Evolutionary conservation across 2,329 filamentous ascomycete genomes (phyloP).

Genomic region (Scedosporium dehoogii): DNA sequence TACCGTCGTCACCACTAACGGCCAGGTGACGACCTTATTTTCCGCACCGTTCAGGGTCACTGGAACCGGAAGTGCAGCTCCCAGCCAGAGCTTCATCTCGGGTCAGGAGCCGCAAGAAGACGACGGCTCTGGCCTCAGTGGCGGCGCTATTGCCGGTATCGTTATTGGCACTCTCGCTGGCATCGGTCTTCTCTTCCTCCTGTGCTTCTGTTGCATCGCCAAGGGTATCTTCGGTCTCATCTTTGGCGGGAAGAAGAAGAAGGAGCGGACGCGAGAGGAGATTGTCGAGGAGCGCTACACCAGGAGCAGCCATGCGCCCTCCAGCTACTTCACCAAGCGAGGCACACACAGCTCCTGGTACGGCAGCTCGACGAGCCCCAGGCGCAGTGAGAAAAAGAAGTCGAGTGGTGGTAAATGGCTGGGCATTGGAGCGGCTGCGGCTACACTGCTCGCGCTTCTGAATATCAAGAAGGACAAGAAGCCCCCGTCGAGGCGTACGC

Average conservation of each 20-base stretch:
- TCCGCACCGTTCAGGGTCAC: slow-evolving; percentile 42
- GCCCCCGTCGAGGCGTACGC: slow-evolving; percentile 31
- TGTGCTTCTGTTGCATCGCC: slow-evolving; percentile 67
- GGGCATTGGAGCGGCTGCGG: slow-evolving; percentile 39
- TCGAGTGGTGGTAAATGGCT: slow-evolving; percentile 41
- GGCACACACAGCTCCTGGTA: slow-evolving; percentile 49
- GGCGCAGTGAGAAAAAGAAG: slow-evolving; percentile 40
- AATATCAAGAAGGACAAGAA: slow-evolving; percentile 44
- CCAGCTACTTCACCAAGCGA: slow-evolving; percentile 31
- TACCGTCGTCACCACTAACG: slow-evolving; percentile 33
- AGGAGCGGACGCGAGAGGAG: slow-evolving; percentile 44
- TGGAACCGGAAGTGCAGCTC: slow-evolving; percentile 38
- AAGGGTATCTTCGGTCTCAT: slow-evolving; percentile 53
- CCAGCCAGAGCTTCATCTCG: slow-evolving; percentile 36
- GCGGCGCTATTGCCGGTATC: slow-evolving; percentile 70
- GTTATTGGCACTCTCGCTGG: slow-evolving; percentile 65
- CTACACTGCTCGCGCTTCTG: slow-evolving; percentile 43
- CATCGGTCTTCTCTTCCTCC: slow-evolving; percentile 53
- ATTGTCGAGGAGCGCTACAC: slow-evolving; percentile 52
- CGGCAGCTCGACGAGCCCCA: slow-evolving; percentile 35
- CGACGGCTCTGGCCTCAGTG: slow-evolving; percentile 42
- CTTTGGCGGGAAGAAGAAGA: slow-evolving; percentile 48
- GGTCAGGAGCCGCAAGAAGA: slow-evolving; percentile 24
- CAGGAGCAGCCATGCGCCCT: slow-evolving; percentile 30
- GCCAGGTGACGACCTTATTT: slow-evolving; percentile 44